Conservation (phyloP, 2,329 filamentous ascomycete species). For the Colletotrichum godetiae region DNA sequence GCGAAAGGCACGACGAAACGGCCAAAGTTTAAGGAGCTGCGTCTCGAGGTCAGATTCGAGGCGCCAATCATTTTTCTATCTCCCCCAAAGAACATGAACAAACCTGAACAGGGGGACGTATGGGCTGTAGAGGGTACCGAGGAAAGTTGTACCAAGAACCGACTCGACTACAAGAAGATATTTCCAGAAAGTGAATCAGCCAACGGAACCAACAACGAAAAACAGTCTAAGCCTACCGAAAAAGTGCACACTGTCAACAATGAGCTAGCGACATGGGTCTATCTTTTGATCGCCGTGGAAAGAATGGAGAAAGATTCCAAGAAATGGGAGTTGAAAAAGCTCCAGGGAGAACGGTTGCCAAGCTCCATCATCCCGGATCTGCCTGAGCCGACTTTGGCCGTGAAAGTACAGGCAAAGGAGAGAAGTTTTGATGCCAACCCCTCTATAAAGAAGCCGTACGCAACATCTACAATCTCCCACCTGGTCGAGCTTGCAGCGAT, state of each 20-base stretch:
- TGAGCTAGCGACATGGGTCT: slow-evolving; percentile 18
- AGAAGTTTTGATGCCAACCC: slow-evolving; percentile 24
- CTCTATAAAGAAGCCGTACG: slow-evolving; percentile 43
- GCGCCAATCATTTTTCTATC: slow-evolving; percentile 25
- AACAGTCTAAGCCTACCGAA: neutral
- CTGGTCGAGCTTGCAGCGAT: slow-evolving; percentile 48
- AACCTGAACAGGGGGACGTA: neutral
- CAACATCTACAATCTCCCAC: slow-evolving; percentile 49
- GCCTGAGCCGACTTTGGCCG: neutral
- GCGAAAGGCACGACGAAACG: neutral
- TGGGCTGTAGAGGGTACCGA: neutral
- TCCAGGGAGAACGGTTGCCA: neutral
- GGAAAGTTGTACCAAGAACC: neutral
- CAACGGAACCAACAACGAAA: neutral
- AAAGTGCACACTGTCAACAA: slow-evolving; percentile 21
- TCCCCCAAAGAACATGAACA: neutral
- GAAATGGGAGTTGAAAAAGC: neutral
- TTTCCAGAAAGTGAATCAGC: neutral
- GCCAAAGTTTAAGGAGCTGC: neutral
- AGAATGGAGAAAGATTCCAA: slow-evolving; percentile 20
- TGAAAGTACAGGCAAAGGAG: slow-evolving; percentile 9
- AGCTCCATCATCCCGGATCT: neutral
- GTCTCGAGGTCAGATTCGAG: slow-evolving; percentile 22
- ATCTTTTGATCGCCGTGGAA: slow-evolving; percentile 10
- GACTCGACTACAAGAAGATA: neutral